phyloP scores from a whole-genome alignment of 495 filamentous ascomycete genomes.

The Astrocystis sublimbata region DNA sequence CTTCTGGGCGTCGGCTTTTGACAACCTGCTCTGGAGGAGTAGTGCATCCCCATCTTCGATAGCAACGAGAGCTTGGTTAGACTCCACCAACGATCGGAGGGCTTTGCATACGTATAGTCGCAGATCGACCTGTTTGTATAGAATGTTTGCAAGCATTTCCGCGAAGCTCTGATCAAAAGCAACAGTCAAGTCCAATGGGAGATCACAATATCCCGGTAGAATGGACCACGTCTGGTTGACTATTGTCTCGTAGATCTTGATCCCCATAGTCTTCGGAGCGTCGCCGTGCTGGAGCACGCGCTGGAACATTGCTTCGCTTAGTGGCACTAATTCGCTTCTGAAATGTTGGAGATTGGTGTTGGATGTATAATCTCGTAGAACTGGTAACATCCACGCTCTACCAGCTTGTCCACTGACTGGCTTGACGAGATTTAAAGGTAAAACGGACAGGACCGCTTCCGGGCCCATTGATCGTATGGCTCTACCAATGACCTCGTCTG shows the following conservation, averaged over 20 bases:
- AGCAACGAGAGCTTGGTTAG: conserved; percentile 74
- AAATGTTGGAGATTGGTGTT: conserved; percentile 89
- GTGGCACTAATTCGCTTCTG: conserved; percentile 76
- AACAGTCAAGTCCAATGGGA: conserved; percentile 75
- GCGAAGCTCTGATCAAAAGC: conserved; percentile 89
- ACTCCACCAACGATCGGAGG: conserved; percentile 84
- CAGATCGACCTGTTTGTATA: conserved; percentile 89
- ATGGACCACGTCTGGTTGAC: conserved; percentile 94
- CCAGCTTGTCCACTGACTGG: conserved; percentile 75
- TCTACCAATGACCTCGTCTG: conserved; percentile 81
- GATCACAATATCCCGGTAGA: conserved; percentile 92
- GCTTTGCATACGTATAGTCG: conserved; percentile 82
- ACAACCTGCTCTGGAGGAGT: conserved; percentile 68
- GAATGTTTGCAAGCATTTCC: conserved; percentile 82
- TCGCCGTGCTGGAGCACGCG: conserved; percentile 75
- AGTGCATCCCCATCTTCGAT: conserved; percentile 66
- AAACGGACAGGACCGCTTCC: conserved; percentile 70
- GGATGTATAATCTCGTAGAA: conserved; percentile 78
- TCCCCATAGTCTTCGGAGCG: conserved; percentile 84
- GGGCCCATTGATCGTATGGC: conserved; percentile 90
- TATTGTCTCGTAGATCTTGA: conserved; percentile 95
- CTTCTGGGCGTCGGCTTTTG: conserved; percentile 69
- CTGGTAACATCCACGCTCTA: conserved; percentile 90
- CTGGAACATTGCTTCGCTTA: conserved; percentile 90
- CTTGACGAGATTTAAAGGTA: conserved; percentile 82